phyloP scores from a whole-genome alignment of 2,329 filamentous ascomycete species.

The Verticillium tricorpus region DNA sequence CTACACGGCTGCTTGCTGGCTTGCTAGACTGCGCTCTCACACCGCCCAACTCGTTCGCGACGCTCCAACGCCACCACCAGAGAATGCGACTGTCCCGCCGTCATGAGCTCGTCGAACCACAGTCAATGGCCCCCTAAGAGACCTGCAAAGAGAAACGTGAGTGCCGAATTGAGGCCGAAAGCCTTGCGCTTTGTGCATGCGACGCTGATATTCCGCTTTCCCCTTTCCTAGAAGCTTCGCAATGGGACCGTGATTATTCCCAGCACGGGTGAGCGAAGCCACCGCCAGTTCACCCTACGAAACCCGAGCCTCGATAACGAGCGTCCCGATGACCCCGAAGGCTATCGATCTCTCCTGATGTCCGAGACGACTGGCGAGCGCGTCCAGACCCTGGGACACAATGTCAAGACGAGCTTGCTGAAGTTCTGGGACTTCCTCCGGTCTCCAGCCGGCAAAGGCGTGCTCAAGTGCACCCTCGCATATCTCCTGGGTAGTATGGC shows the following conservation, averaged over 20 bases:
- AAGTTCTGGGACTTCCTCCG: slow-evolving; percentile 55
- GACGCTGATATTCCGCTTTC: slow-evolving; percentile 5
- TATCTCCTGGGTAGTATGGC: slow-evolving; percentile 83
- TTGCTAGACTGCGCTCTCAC: not conserved
- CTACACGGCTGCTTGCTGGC: not conserved
- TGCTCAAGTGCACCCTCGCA: slow-evolving; percentile 87
- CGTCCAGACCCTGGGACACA: slow-evolving; percentile 27
- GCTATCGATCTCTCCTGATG: slow-evolving; percentile 27
- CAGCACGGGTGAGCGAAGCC: slow-evolving; percentile 77
- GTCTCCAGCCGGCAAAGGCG: slow-evolving; percentile 71
- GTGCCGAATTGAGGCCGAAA: slow-evolving; percentile 12
- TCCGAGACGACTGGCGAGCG: slow-evolving; percentile 31
- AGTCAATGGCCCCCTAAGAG: slow-evolving; percentile 35
- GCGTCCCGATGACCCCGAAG: slow-evolving; percentile 21
- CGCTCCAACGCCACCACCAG: not conserved
- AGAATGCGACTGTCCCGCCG: slow-evolving; percentile 10
- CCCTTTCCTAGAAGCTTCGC: slow-evolving; percentile 58
- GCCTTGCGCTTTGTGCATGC: not conserved
- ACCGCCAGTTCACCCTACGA: slow-evolving; percentile 73
- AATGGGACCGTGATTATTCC: slow-evolving; percentile 87
- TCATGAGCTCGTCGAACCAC: slow-evolving; percentile 13
- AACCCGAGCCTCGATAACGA: slow-evolving; percentile 33
- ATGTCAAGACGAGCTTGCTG: slow-evolving; percentile 30
- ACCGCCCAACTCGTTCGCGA: not conserved
- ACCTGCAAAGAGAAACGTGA: slow-evolving; percentile 41